phyloP scores from a whole-genome alignment of 2,329 filamentous ascomycete genomes.

The Leptosphaerulina australis region DNA sequence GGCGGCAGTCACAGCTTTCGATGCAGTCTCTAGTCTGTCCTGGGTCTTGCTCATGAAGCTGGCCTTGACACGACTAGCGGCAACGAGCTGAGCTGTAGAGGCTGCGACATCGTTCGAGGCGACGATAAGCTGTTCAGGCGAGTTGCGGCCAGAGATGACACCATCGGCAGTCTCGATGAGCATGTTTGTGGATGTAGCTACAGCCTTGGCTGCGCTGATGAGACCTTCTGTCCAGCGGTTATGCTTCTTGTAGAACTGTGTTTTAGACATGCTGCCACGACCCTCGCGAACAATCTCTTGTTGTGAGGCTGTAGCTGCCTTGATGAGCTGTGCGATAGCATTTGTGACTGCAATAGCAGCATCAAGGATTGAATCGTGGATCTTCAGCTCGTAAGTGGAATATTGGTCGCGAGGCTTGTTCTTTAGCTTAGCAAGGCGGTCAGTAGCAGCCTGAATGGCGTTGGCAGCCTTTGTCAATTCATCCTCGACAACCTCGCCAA shows the following conservation, averaged over 20 bases:
- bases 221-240: conserved; percentile 98
- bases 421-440: conserved; percentile 86
- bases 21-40: conserved; percentile 86
- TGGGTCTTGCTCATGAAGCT: conserved; percentile 98
- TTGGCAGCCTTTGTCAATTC: conserved; percentile 94
- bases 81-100: conserved; percentile 94
- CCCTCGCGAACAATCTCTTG: conserved; percentile 96
- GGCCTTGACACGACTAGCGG: conserved; percentile 93
- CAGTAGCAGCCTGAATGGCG: conserved; percentile 90
- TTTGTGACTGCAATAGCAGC: conserved; percentile 92
- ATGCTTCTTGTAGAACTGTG: conserved; percentile 99
- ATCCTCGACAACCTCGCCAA: conserved; percentile 89
- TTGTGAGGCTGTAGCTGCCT: conserved; percentile 89
- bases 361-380: conserved; percentile 93
- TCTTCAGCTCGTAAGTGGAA: conserved; percentile 93
- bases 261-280: conserved; percentile 81
- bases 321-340: conserved; percentile 92
- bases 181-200: conserved; percentile 90
- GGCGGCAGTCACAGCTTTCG: conserved; percentile 88
- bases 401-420: conserved; percentile 97
- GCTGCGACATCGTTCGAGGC: conserved; percentile 97
- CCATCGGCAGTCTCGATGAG: conserved; percentile 98
- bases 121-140: conserved; percentile 94
- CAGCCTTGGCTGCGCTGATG: conserved; percentile 95
- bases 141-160: conserved; percentile 89